Conservation (phyloP, 495 filamentous ascomycete species). For the Trichoderma reesei region DNA sequence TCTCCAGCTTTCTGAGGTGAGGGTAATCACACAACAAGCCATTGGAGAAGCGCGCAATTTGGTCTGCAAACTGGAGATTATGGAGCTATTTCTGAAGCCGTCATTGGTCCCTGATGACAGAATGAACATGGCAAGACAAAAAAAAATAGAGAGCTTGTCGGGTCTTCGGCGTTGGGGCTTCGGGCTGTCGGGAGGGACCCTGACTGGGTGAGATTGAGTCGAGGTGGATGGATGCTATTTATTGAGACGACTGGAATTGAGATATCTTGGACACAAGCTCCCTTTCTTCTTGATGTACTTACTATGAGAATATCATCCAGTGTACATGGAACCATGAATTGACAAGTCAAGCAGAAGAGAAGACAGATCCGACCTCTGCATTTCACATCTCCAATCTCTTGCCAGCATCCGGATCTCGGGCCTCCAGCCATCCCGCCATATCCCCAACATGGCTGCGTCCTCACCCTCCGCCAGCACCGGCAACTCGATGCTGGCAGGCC, state of each 20-base stretch:
- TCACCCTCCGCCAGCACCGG: not conserved
- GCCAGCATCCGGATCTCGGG: conserved; percentile 1
- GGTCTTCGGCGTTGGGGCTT: not conserved
- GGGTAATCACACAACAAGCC: not conserved
- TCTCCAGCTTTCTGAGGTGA: not conserved
- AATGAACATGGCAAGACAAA: not conserved
- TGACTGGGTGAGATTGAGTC: not conserved
- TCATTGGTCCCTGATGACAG: not conserved
- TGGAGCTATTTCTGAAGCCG: too few relatives aligned
- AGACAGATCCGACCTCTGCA: not conserved
- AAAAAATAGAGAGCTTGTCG: not conserved
- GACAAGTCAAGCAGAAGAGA: too few relatives aligned
- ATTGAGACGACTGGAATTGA: not conserved
- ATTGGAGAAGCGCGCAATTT: not conserved
- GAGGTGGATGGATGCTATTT: not conserved
- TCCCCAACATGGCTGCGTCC: not conserved
- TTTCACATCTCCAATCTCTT: not conserved
- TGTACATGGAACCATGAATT: too few relatives aligned
- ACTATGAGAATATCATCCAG: not conserved
- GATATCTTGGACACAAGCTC: too few relatives aligned
- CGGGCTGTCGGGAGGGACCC: not conserved
- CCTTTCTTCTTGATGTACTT: too few relatives aligned
- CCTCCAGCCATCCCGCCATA: conserved; percentile 1
- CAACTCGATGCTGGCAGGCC: conserved; percentile 62
- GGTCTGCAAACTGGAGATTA: too few relatives aligned